phyloP scores from a whole-genome alignment of 179 eudicot genomes.

The Carnegiea gigantea region DNA sequence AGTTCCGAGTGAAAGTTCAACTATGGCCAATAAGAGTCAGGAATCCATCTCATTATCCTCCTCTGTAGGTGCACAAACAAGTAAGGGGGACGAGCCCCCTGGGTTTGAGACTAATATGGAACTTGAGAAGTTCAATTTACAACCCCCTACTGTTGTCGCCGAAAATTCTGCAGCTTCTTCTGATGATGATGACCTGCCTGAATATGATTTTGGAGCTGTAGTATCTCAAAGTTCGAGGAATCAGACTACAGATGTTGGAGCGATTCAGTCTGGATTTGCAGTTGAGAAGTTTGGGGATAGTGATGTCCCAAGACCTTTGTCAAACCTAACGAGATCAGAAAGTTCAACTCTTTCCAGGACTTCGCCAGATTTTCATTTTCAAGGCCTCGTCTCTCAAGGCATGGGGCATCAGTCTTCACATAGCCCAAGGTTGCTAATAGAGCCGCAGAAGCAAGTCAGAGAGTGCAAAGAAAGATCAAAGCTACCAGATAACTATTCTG shows the following conservation, averaged over 20 bases:
- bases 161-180: slow-evolving; percentile 26
- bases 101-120: slow-evolving; percentile 29
- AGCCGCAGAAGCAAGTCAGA: slow-evolving; percentile 15
- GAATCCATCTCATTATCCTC: slow-evolving; percentile 2
- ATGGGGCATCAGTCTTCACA: slow-evolving; percentile 13
- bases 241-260: slow-evolving; percentile 20
- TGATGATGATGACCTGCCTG: slow-evolving; percentile 78
- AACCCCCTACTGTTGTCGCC: slow-evolving; percentile 22
- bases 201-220: slow-evolving; percentile 55
- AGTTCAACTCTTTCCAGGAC: slow-evolving; percentile 7
- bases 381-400: slow-evolving; percentile 2
- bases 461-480: slow-evolving; percentile 14
- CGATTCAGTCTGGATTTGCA: slow-evolving; percentile 14
- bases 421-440: slow-evolving; percentile 5
- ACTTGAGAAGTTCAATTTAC: slow-evolving; percentile 15
- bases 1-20: slow-evolving; percentile 22
- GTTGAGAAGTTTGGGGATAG: slow-evolving; percentile 8
- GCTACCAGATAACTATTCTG: slow-evolving; percentile 1
- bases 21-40: background rate
- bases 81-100: slow-evolving; percentile 25
- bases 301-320: slow-evolving; percentile 7
- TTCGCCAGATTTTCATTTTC: slow-evolving; percentile 4
- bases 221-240: slow-evolving; percentile 23
- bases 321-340: slow-evolving; percentile 16
- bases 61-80: slow-evolving; percentile 17